Evolutionary conservation across 2,329 filamentous ascomycete species (phyloP), one percentile per base, ranked within the genome.

Genomic region (Ophiognomonia clavigignenti-juglandacearum): DNA sequence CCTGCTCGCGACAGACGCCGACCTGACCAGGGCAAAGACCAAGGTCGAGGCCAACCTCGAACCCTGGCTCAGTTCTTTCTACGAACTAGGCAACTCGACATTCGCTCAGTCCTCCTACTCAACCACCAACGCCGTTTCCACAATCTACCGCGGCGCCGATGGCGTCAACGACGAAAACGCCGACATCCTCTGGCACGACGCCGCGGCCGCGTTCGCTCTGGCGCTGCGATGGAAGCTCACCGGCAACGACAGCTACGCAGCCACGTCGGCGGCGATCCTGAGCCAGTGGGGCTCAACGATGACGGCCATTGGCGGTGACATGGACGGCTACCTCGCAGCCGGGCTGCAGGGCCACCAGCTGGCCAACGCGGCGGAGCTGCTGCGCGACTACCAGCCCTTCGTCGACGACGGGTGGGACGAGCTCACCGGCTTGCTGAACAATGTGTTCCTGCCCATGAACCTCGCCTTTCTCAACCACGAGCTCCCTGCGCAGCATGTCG

Each of bases 301-400:
- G 6, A 60, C 54, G 0, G 39, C 42, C 2, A 62, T 72, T 27
- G 51, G 47, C 13, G 69, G 69, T 0, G 61, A 48, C 20, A 54
- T 58, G 4, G 69, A 73, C 47, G 61, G 54, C 22, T 66, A 59
- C 45, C 65, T 74, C 3, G 64, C 65, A 0, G 58, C 66, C 0
- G 70, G 71, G 0, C 52, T 74, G 2, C 69, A 74, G 27, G 71
- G 71, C 0, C 72, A 73, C 45, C 59, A 74, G 50, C 56, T 74
- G 11, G 71, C 70, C 14, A 74, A 74, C 39, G 70, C 66, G 0
- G 72, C 62, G 0, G 72, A 74, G 48, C 57, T 73, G 2, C 56
- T 73, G 38, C 57, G 67, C 2, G 53, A 47, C 18, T 65, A 70
- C 42, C 22, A 42, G 8, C 60, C 57, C 2, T 70, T 50, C 19